Evolutionary conservation across 2,329 filamentous ascomycete genomes (phyloP).

Genomic region (Aspergillus awamori): DNA sequence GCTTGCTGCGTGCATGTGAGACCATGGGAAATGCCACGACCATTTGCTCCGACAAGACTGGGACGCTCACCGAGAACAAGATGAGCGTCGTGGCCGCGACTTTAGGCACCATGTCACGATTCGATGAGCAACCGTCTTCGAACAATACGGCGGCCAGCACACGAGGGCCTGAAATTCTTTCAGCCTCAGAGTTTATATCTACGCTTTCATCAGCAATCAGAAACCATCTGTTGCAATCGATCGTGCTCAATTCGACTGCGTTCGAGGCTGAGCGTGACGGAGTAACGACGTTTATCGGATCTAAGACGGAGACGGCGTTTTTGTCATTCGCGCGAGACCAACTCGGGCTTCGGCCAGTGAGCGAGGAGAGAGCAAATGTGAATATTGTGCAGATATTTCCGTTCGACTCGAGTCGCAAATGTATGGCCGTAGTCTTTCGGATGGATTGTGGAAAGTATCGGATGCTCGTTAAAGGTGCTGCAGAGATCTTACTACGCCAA

Average conservation of each 20-base stretch:
- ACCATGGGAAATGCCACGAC: constrained; percentile 67
- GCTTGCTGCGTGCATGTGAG: constrained; percentile 62
- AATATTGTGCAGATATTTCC: constrained; percentile 57
- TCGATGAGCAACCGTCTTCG: constrained; percentile 44
- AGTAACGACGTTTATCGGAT: constrained; percentile 67
- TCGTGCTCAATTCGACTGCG: constrained; percentile 69
- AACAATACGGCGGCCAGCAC: no score
- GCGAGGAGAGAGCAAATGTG: constrained; percentile 64
- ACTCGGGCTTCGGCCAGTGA: constrained; percentile 65
- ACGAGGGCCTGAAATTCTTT: no score
- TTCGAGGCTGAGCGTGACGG: constrained; percentile 72
- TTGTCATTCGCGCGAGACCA: constrained; percentile 69
- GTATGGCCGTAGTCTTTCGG: constrained; percentile 67
- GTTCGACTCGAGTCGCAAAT: constrained; percentile 69
- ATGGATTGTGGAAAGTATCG: constrained; percentile 58
- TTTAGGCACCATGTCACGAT: constrained; percentile 51
- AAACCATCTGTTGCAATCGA: constrained; percentile 63
- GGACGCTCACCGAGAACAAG: constrained; percentile 65
- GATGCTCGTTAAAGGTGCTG: constrained; percentile 58
- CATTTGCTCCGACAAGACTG: constrained; percentile 68
- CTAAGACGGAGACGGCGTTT: constrained; percentile 76
- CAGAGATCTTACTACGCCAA: constrained; percentile 53
- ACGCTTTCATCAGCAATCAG: constrained; percentile 58
- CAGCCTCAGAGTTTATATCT: constrained; percentile 60
- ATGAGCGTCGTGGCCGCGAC: constrained; percentile 64